Base-by-base conservation (phyloP, 768 basidiomycete genomes). In the Suillus decipiens region DNA sequence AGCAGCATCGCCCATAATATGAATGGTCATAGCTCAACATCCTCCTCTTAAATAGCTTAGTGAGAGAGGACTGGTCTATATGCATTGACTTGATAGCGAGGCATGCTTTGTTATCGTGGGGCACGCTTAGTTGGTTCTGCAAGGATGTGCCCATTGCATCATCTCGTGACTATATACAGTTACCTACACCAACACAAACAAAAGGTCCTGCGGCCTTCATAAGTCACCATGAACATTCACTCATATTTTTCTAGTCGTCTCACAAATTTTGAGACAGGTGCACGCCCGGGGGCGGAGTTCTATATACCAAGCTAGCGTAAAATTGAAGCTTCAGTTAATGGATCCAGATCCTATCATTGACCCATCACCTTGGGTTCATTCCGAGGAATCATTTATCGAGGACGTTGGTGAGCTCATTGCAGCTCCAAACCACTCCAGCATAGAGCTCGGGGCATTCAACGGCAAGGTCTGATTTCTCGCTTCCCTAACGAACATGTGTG, bases 141-240 rank as follows among this genome's bases (percentile, higher is more conserved):
- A 57, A 57, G 56, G 56, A 57, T 31, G 56, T 57, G 17, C 56
- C 28, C 17, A 39, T 57, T 41, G 56, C 56, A 41, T 57, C 56
- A 28, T 57, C 56, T 12, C 39, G 56, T 41, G 56, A 57, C 10
- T 19, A 39, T 19, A 19, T 41, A 17, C 56, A 57, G 39, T 41
- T 57, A 57, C 56, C 56, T 41, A 57, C 56, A 41, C 31, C 24
- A 11, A 31, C 56, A 57, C 39, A 57, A 41, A 31, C 39, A 41
- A 41, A 57, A 41, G 56, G 56, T 57, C 39, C 7, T 28, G 56
- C 17, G 2, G 5, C 24, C 11, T 17, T 19, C 11, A 28, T 19
- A 41, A 22, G 24, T 37, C 6, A 39, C 19, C 39, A 17, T n/a
- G 19, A 31, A 41, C 50, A 41, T 57, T 31, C 1, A 19, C 56